Evolutionary conservation across 1,284 basidiomycete genomes (phyloP).

Genomic region (Austroboletus sp.): DNA sequence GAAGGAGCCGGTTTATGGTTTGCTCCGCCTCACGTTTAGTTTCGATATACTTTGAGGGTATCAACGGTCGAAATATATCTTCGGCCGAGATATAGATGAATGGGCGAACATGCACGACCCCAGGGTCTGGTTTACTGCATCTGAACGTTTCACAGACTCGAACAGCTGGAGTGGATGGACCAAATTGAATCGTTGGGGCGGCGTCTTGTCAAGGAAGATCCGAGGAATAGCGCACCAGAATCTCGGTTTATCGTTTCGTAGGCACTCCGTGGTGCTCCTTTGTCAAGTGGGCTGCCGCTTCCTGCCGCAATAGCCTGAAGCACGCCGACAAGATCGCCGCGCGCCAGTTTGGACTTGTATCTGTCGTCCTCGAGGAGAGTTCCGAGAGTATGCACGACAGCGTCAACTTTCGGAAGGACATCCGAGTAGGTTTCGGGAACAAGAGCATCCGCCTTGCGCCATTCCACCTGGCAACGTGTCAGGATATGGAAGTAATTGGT

Average conservation of each 20-base stretch:
- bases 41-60: conserved; percentile 79
- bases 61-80: conserved; percentile 82
- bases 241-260: conserved; percentile 87
- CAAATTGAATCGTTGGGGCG: conserved; percentile 13
- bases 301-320: conserved; percentile 42
- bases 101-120: conserved; percentile 43
- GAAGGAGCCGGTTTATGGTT: conserved; percentile 51
- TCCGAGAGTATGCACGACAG: conserved; percentile 93
- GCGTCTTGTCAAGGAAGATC: conserved; percentile 4
- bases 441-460: conserved; percentile 76
- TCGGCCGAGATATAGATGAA: conserved; percentile 95
- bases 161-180: conserved; percentile 45
- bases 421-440: conserved; percentile 67
- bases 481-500: conserved; percentile 3
- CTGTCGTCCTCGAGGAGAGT: conserved; percentile 76
- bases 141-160: conserved; percentile 70
- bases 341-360: conserved; percentile 73
- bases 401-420: conserved; percentile 59
- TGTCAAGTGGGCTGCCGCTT: conserved; percentile 56
- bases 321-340: conserved; percentile 53
- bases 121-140: conserved; percentile 35
- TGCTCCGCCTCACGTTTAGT: conserved; percentile 87
- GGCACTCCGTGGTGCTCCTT: conserved; percentile 24
- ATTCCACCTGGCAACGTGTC: conserved; percentile 56
- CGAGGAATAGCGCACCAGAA: conserved; percentile 56